Evolutionary conservation across 768 basidiomycete genomes (phyloP), one percentile per base, ranked within the genome.

Genomic region (Saitozyma podzolica): DNA sequence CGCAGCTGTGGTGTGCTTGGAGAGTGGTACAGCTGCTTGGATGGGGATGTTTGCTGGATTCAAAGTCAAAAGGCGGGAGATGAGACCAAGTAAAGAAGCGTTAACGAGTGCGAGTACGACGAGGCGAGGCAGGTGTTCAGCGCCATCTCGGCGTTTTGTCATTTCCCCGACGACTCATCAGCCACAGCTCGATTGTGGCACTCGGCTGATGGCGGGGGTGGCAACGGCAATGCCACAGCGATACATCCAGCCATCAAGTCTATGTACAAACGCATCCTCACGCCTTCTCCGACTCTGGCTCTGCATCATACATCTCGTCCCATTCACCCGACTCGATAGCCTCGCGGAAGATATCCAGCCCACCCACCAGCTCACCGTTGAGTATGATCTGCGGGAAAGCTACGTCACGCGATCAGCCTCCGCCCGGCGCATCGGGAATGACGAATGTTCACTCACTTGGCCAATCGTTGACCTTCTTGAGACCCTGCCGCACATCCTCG

Each of bases 361-460:
- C 95, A n/a, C 95, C 95, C 14, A 96, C 87, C 16, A 99, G 84
- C 77, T 97, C 92, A 19, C 96, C 94, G 3, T 90, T 86, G 54
- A 77, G 64, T 43, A 78, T 78, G 59, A 77, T 75, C 61, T 77
- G 72, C 20, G 75, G 75, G 68, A 74, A 72, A 40, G 64, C 68
- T 58, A 57, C 39, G 17, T 20, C 54, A 9, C 45, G 50, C 62
- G 60, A 61, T 59, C 59, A 29, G 6, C 7, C 39, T n/a, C 43
- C 50, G 9, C 13, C 19, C n/a, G 1, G 45, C 45, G 13, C 29
- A 39, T 47, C 59, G 13, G 10, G 7, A 50, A 4, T 37, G 29
- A 29, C 29, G 29, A 2, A 29, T 17, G 2, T 40, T 6, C 9
- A 76, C 77, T 71, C 63, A 79, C 75, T 95, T 0, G 92, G 92